Evolutionary conservation across 148 eudicot species (phyloP), one percentile per base, ranked within the genome.

Genomic region (Dianthus caryophyllus): DNA sequence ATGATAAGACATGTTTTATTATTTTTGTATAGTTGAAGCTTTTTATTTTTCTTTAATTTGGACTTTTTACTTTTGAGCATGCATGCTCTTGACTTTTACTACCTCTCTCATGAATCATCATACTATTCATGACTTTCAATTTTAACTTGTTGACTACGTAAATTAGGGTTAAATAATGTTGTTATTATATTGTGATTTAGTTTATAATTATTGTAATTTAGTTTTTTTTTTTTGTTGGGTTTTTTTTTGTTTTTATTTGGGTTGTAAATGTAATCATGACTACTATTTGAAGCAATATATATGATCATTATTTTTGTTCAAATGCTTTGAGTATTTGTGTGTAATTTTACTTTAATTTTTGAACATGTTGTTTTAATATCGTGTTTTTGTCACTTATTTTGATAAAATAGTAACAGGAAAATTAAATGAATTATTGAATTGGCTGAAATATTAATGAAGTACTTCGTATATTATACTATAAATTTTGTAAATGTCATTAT

Each of bases 21-120:
- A 66, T 51, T 76, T 33, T 70, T 76, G 79, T 76, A 60, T 39
- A 76, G 71, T n/a, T 49, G 71, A 76, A 76, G 74, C n/a, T 30
- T 75, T 63, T 63, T 36, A 2, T 63, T n/a, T n/a, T n/a, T n/a
- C n/a, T n/a, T n/a, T n/a, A n/a, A n/a, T n/a, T n/a, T 46, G 62
- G 22, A 58, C 14, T 63, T 22, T n/a, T 36, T 63, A 63, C 66
- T 63, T 63, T 63, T 63, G 66, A 24, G 66, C 64, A 60, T 63
- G 51, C 66, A 63, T 63, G 50, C 14, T 46, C 10, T 26, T 43
- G 52, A 61, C 50, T 61, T 20, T 24, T 61, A 20, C 49, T 5
- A 44, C 33, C 6, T 53, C 29, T 50, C 30, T 53, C 30, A 52
- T 52, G 5, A 36, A 0, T 10, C 29, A 0, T 18, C 24, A 51